These are phyloP conservation scores for Arachis hypogaea DNA, from an alignment of 306 rosid genomes.

Conservation along the genomic window DNA sequence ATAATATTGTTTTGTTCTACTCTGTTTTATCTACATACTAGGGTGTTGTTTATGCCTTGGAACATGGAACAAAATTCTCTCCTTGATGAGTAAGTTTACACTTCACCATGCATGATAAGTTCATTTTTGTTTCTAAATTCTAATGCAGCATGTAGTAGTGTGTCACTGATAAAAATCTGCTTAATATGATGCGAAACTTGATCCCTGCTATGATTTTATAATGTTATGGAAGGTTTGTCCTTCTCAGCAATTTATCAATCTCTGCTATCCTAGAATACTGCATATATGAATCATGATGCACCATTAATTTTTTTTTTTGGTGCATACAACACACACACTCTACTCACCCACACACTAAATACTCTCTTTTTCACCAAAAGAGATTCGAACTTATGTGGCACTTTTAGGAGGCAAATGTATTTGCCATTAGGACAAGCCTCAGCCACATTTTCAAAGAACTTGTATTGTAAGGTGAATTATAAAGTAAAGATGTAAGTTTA, in stretches of 20 bases:
- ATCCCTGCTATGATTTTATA: neutral
- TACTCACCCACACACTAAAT: too few relatives aligned
- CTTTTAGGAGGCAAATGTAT: too few relatives aligned
- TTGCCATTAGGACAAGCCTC: too few relatives aligned
- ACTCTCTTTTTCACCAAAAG: too few relatives aligned
- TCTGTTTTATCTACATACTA: neutral
- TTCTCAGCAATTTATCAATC: slow-evolving; percentile 5
- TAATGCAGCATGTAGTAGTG: slow-evolving; percentile 6
- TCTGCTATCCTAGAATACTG: slow-evolving; percentile 1
- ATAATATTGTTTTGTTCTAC: neutral
- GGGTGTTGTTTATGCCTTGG: slow-evolving; percentile 6
- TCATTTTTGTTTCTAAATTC: slow-evolving; percentile 20
- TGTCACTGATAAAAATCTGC: slow-evolving; percentile 29
- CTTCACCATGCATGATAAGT: neutral
- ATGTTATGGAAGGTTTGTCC: neutral
- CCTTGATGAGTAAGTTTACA: slow-evolving; percentile 5
- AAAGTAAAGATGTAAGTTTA: too few relatives aligned
- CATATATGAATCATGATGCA: neutral
- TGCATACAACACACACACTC: too few relatives aligned
- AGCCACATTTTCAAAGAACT: neutral
- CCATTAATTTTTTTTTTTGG: too few relatives aligned
- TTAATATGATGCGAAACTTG: neutral
- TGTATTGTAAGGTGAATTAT: neutral
- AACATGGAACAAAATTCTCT: neutral
- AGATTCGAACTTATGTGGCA: too few relatives aligned